Evolutionary conservation across 1,284 basidiomycete genomes (phyloP).

Genomic region (Trametes polyzona): DNA sequence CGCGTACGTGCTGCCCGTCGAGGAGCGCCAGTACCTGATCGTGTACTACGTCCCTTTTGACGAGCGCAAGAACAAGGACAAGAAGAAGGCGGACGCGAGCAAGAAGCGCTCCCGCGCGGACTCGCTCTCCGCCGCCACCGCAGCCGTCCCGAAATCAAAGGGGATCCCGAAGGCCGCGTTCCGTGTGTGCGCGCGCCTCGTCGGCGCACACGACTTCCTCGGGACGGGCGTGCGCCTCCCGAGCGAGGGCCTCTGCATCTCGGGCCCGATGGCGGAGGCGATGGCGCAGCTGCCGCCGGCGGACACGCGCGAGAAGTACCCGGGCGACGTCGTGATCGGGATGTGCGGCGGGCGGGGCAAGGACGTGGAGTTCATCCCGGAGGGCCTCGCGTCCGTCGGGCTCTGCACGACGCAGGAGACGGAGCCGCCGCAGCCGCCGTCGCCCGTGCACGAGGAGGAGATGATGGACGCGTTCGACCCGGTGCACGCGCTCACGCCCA

Average conservation of each 20-base stretch:
- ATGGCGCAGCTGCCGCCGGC: constrained; percentile 45
- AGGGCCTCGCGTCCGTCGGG: constrained; percentile 70
- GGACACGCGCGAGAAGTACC: constrained; percentile 36
- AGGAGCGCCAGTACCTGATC: constrained; percentile 68
- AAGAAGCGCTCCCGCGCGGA: constrained; percentile 39
- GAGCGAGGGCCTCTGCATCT: constrained; percentile 66
- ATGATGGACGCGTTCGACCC: constrained; percentile 43
- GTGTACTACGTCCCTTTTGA: constrained; percentile 69
- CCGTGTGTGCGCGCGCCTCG: constrained; percentile 67
- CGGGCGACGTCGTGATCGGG: constrained; percentile 55
- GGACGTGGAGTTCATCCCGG: constrained; percentile 70
- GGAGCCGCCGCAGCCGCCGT: constrained; percentile 30
- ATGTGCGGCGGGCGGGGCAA: constrained; percentile 61
- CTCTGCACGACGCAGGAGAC: constrained; percentile 45
- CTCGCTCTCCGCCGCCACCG: constrained; percentile 40
- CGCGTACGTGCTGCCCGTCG: constrained; percentile 46
- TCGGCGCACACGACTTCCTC: constrained; percentile 68
- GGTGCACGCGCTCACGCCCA: constrained; percentile 59
- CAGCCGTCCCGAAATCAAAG: constrained; percentile 37
- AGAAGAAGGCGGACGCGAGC: constrained; percentile 38
- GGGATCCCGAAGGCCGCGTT: constrained; percentile 60
- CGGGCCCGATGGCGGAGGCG: constrained; percentile 63
- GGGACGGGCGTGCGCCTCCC: constrained; percentile 74
- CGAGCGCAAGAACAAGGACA: constrained; percentile 31
- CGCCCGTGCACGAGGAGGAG: constrained; percentile 41